Conservation (phyloP, 306 rosid genomes). For the Lathyrus sativus region DNA sequence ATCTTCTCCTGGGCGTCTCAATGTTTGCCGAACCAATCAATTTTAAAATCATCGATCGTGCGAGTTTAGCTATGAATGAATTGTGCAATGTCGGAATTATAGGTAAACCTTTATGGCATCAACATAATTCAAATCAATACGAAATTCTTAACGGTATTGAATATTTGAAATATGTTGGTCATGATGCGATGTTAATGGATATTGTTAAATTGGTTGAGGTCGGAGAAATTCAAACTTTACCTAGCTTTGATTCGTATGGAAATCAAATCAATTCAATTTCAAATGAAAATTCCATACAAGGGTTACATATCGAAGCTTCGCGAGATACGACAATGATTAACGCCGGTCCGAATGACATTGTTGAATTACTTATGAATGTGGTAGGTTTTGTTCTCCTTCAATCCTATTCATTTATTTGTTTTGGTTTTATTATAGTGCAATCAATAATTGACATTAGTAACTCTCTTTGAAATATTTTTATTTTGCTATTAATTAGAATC, state of each 20-base stretch:
- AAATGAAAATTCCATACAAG: not conserved
- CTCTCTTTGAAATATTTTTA: not conserved
- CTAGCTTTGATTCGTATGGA: conserved; percentile 27
- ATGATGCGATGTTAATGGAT: conserved; percentile 39
- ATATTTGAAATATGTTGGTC: conserved; percentile 45
- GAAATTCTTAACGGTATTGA: conserved; percentile 41
- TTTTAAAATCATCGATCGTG: conserved; percentile 32
- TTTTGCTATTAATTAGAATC: conserved; percentile 38
- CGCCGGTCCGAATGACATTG: conserved; percentile 36
- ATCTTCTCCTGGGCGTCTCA: conserved; percentile 47
- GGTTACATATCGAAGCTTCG: conserved; percentile 48
- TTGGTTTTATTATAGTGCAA: not conserved
- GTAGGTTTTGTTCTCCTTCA: conserved; percentile 33
- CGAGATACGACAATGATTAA: conserved; percentile 40
- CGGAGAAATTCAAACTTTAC: conserved; percentile 40
- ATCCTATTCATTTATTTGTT: not conserved
- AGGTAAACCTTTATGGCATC: conserved; percentile 48
- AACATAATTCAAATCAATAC: not conserved
- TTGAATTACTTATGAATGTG: conserved; percentile 60
- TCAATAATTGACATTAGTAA: not conserved
- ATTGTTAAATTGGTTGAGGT: conserved; percentile 53
- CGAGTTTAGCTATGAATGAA: conserved; percentile 47
- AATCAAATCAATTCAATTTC: not conserved
- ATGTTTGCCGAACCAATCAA: conserved; percentile 29
- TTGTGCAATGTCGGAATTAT: conserved; percentile 32